Percentiles rank a stretch among this genome's conserved stretches.
Evolutionary conservation across 148 eudicot species (phyloP).

Genomic region (Rhododendron ovatum): DNA sequence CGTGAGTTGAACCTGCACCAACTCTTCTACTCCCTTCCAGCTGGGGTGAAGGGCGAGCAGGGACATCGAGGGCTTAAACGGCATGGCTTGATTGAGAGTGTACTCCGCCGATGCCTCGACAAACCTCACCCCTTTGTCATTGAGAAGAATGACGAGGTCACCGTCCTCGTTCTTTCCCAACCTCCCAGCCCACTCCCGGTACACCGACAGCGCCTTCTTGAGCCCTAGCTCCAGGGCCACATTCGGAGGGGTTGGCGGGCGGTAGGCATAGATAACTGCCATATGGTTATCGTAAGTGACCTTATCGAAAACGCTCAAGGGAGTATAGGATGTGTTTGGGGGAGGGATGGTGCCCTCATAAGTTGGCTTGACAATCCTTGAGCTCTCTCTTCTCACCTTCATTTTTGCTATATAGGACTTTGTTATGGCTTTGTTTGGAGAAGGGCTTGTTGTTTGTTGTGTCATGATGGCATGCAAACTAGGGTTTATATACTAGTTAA

Average conservation of each 20-base stretch:
- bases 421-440: background rate
- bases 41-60: slow-evolving; percentile 29
- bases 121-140: slow-evolving; percentile 32
- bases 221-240: slow-evolving; percentile 28
- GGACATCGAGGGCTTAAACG: slow-evolving; percentile 18
- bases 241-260: slow-evolving; percentile 30
- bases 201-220: slow-evolving; percentile 22
- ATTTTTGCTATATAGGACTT: background rate
- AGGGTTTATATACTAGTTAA: slow-evolving; percentile 4
- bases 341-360: slow-evolving; percentile 22
- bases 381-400: slow-evolving; percentile 29
- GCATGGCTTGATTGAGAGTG: slow-evolving; percentile 22
- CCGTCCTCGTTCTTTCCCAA: slow-evolving; percentile 16
- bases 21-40: slow-evolving; percentile 19
- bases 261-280: slow-evolving; percentile 33
- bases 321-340: slow-evolving; percentile 5
- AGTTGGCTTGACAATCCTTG: slow-evolving; percentile 31
- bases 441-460: background rate
- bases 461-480: background rate
- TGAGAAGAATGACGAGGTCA: slow-evolving; percentile 18
- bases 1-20: slow-evolving; percentile 39
- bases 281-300: slow-evolving; percentile 22
- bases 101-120: slow-evolving; percentile 31
- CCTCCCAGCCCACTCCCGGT: slow-evolving; percentile 33
- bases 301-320: slow-evolving; percentile 37